Percentiles rank a stretch among this genome's conserved stretches.
phyloP scores from a whole-genome alignment of 1,284 basidiomycete genomes.

The Phenoliferia sp. region DNA sequence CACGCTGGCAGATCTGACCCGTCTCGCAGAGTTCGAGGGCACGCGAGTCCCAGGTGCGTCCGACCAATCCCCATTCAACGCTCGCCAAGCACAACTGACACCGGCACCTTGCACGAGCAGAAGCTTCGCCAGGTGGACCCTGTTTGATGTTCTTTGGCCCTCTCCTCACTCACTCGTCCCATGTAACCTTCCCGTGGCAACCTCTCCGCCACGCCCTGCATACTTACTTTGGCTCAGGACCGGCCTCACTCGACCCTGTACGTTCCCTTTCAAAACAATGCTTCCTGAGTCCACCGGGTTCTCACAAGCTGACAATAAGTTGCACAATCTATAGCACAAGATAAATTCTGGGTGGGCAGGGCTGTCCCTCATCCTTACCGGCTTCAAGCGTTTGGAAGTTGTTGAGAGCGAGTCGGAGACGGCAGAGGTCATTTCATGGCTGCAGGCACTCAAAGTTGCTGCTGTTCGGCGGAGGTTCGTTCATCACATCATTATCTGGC shows the following conservation, averaged over 20 bases:
- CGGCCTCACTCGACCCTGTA: constrained; percentile 2
- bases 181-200: constrained; percentile 11
- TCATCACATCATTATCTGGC: not conserved
- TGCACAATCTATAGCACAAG: not conserved
- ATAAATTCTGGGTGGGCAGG: constrained; percentile 10
- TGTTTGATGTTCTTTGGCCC: constrained; percentile 9
- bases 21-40: constrained; percentile 1
- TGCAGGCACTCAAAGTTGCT: constrained; percentile 5
- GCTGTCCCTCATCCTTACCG: constrained; percentile 6
- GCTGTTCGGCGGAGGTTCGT: constrained; percentile 9
- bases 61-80: not conserved
- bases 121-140: constrained; percentile 2
- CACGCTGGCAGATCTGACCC: not conserved
- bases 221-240: constrained; percentile 2
- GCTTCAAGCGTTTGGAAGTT: constrained; percentile 11
- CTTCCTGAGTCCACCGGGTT: not conserved
- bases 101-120: not conserved
- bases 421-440: constrained; percentile 1
- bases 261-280: not conserved
- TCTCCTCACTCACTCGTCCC: constrained; percentile 6
- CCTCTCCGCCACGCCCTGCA: constrained; percentile 4
- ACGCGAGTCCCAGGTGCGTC: constrained; percentile 6
- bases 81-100: not conserved
- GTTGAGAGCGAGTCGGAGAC: constrained; percentile 8
- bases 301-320: not conserved